Conservation (phyloP, 108 stramenopile species). For the Pseudonitzschia pungens region DNA sequence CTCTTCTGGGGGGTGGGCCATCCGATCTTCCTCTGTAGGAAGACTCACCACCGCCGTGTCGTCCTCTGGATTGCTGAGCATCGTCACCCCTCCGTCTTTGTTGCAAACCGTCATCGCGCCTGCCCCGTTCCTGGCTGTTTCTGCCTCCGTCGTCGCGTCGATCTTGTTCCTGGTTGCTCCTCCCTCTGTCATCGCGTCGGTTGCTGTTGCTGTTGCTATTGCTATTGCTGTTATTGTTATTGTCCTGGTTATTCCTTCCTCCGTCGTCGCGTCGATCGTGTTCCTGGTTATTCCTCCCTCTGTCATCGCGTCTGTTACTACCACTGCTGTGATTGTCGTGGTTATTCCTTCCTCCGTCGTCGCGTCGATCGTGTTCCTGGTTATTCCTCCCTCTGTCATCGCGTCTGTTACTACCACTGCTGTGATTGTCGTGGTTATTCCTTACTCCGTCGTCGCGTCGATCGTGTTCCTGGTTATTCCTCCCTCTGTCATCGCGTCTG, state of each 20-base stretch:
- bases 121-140: conserved; percentile 7
- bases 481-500: conserved; percentile 1
- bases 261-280: conserved; percentile 3
- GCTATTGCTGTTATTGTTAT: neutral
- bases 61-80: conserved; percentile 11
- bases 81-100: neutral
- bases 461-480: too few relatives aligned
- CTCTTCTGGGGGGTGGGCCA: conserved; percentile 19
- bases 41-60: conserved; percentile 7
- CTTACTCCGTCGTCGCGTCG: too few relatives aligned
- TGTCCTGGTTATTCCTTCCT: neutral
- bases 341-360: neutral
- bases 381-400: too few relatives aligned
- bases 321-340: neutral
- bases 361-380: too few relatives aligned
- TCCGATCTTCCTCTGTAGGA: conserved; percentile 14
- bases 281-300: neutral
- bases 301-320: neutral
- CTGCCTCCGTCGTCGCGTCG: conserved; percentile 5
- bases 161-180: conserved; percentile 8
- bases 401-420: too few relatives aligned
- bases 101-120: neutral
- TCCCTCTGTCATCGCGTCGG: conserved; percentile 1
- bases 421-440: too few relatives aligned
- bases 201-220: conserved; percentile 1